Evolutionary conservation across 352 stramenopile species (phyloP), one percentile per base, ranked within the genome.

Genomic region (Thraustotheca clavata): DNA sequence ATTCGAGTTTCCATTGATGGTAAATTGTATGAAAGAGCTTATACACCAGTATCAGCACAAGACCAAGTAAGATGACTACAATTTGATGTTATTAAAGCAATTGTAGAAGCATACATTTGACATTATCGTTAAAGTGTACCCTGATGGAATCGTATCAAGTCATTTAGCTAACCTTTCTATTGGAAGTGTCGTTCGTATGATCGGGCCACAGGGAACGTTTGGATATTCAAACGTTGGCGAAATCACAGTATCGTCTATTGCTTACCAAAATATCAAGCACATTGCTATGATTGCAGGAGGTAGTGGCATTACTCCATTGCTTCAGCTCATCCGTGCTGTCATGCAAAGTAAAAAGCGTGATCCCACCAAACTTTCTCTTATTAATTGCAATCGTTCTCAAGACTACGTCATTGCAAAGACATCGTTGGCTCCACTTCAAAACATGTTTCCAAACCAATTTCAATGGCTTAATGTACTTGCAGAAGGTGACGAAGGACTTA

Each of bases 251-350:
- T 77, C 79, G 32, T 50, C 68, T 1, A 34, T 33, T 22, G 77
- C 84, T 39, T 38, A 67, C 14, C 34, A 14, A 2, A 2, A 84
- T 33, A 75, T 79, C 20, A 68, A 60, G n/a, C 80, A 94, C 46
- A 61, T 91, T 31, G 80, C 89, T 35, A 71, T 93, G 60, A 62
- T 94, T 66, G 82, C 85, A 54, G 85, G 76, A 0, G 85, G 85
- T 6, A 91, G 76, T 22, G 85, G 85, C 54, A 89, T 94, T 60
- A 76, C 83, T 8, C 85, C 85, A 0, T 91, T 94, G 83, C 80
- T 94, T 29, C 80, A 92, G 66, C 59, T 94, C 29, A 76, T 93
- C 32, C 80, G 83, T 24, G 76, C 76, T 6, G 70, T 80, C 31
- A 75, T 92, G 49, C 82, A 92, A 60, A 77, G 74, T 31, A 60